A percentile compares a stretch with the other conserved stretches of the same genome.
Evolutionary conservation across 2,329 filamentous ascomycete species (phyloP).

Genomic region (Hawksworthiomyces lignivorus): DNA sequence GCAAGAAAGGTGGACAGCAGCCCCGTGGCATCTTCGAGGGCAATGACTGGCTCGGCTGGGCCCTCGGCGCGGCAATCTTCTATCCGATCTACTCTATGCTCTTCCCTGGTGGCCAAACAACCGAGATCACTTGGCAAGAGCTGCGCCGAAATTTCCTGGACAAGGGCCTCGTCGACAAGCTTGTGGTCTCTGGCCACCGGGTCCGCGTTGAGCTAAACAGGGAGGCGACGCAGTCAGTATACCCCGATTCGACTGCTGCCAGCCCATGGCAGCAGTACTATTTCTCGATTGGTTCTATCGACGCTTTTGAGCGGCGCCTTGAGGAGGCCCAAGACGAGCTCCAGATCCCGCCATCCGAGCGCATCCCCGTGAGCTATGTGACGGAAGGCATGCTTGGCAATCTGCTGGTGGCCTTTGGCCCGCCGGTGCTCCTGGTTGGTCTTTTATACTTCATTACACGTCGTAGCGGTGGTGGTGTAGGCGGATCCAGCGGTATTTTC

Average conservation of each 20-base stretch:
- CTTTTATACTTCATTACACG: constrained; percentile 72
- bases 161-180: constrained; percentile 90
- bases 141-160: constrained; percentile 89
- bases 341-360: constrained; percentile 75
- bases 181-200: constrained; percentile 69
- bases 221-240: constrained; percentile 63
- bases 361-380: constrained; percentile 86
- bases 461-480: constrained; percentile 56
- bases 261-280: constrained; percentile 73
- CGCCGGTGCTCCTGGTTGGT: constrained; percentile 78
- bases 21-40: constrained; percentile 21
- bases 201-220: constrained; percentile 72
- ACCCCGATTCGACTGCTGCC: constrained; percentile 65
- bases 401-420: constrained; percentile 70
- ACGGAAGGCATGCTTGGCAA: constrained; percentile 68
- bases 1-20: constrained; percentile 23
- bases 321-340: constrained; percentile 85
- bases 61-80: constrained; percentile 36
- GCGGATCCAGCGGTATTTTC: constrained; percentile 71
- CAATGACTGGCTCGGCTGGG: constrained; percentile 45
- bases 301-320: constrained; percentile 82
- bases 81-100: constrained; percentile 34
- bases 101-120: constrained; percentile 34
- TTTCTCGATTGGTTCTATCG: constrained; percentile 91
- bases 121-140: constrained; percentile 97